phyloP scores from a whole-genome alignment of 2,329 filamentous ascomycete genomes.

The Talaromyces sp. region DNA sequence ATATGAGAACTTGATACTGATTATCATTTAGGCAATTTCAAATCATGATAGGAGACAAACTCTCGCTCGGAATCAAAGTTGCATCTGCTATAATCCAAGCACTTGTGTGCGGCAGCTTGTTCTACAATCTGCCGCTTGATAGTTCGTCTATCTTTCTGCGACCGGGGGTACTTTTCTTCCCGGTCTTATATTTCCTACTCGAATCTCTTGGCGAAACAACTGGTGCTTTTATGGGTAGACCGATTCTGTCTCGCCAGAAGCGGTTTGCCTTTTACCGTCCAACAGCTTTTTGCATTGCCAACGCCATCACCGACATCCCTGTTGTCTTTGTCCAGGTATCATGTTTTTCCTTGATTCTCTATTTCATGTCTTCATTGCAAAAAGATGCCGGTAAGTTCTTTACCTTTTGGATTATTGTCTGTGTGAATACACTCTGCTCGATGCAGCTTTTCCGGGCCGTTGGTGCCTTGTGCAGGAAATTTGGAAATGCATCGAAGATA shows the following conservation, averaged over 20 bases:
- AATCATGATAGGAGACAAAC: conserved; percentile 49
- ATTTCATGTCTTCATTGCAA: conserved; percentile 53
- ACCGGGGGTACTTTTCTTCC: conserved; percentile 56
- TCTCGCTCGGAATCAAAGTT: conserved; percentile 45
- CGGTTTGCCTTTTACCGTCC: conserved; percentile 63
- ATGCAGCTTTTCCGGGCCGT: conserved; percentile 48
- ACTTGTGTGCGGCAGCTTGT: conserved; percentile 43
- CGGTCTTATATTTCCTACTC: conserved; percentile 57
- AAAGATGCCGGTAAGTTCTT: conserved; percentile 56
- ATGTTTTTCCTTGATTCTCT: conserved; percentile 55
- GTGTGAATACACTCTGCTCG: conserved; percentile 45
- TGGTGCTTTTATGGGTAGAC: conserved; percentile 56
- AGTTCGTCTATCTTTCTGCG: conserved; percentile 52
- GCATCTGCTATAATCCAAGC: conserved; percentile 34
- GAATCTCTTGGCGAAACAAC: conserved; percentile 56
- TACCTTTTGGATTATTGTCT: conserved; percentile 52
- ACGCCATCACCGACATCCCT: conserved; percentile 52
- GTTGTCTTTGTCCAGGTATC: conserved; percentile 52
- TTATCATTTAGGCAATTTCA: conserved; percentile 42
- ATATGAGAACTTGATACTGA: not conserved
- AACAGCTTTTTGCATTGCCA: conserved; percentile 53
- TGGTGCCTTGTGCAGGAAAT: conserved; percentile 41
- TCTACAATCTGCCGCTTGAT: conserved; percentile 48
- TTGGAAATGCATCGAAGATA: conserved; percentile 45
- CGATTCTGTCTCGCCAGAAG: conserved; percentile 64